phyloP scores from a whole-genome alignment of 129 eudicot genomes.

The Helianthus tuberosus region DNA sequence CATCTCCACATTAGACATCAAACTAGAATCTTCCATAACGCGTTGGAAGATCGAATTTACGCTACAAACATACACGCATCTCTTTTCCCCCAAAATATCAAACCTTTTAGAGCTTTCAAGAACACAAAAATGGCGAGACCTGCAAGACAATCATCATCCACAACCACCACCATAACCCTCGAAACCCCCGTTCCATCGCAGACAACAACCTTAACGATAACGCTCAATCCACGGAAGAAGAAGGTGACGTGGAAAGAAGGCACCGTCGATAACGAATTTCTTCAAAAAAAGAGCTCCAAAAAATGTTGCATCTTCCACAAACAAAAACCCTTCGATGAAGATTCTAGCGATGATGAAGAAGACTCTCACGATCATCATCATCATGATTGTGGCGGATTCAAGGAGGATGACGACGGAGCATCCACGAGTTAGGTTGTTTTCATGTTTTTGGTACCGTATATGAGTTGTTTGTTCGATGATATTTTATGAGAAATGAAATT shows the following conservation, averaged over 20 bases:
- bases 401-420: conserved; percentile 35
- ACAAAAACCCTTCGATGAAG: conserved; percentile 84
- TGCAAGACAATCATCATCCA: conserved; percentile 34
- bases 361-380: conserved; percentile 18
- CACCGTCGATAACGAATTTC: conserved; percentile 81
- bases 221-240: conserved; percentile 84
- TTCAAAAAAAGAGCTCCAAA: conserved; percentile 81
- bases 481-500: not conserved
- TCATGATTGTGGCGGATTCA: conserved; percentile 34
- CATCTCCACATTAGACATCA: too few relatives aligned
- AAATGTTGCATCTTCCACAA: conserved; percentile 95
- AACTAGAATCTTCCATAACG: too few relatives aligned
- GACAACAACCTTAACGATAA: conserved; percentile 60
- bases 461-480: not conserved
- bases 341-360: conserved; percentile 67
- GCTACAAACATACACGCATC: not conserved
- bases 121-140: conserved; percentile 47
- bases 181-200: conserved; percentile 43
- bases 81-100: conserved; percentile 23
- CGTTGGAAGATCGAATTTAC: not conserved
- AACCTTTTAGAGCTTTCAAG: conserved; percentile 31
- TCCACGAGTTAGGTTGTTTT: conserved; percentile 30
- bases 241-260: conserved; percentile 97
- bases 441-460: not conserved
- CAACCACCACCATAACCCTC: conserved; percentile 57